phyloP scores from a whole-genome alignment of 176 grass and related monocot species.

The Thinopyrum elongatum region DNA sequence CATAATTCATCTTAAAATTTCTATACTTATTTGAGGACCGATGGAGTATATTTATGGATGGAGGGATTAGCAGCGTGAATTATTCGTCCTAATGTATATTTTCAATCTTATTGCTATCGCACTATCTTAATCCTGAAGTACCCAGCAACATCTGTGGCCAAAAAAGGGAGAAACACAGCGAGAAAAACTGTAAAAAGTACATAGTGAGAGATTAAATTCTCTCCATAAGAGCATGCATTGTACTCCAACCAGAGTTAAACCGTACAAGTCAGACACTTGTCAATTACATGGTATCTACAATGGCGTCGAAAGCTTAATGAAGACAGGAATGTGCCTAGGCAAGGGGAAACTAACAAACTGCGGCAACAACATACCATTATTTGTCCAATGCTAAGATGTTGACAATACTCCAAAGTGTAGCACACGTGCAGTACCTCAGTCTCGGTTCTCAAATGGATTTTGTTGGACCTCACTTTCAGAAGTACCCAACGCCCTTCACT shows the following conservation, averaged over 20 bases:
- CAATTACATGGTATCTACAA: slow-evolving; percentile 25
- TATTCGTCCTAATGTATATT: too few relatives aligned
- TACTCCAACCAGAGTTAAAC: not conserved
- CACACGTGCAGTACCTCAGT: not conserved
- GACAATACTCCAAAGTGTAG: not conserved
- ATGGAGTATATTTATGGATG: not conserved
- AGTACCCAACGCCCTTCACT: slow-evolving; percentile 58
- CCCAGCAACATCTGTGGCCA: not conserved
- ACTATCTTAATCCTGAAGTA: not conserved
- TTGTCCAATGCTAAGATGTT: not conserved
- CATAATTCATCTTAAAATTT: too few relatives aligned
- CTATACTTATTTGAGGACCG: too few relatives aligned
- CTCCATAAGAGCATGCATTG: not conserved
- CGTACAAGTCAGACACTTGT: not conserved
- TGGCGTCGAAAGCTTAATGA: not conserved
- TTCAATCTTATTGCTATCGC: not conserved
- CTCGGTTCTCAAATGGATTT: not conserved
- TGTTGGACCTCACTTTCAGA: slow-evolving; percentile 29
- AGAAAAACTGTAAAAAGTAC: not conserved
- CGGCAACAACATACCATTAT: not conserved
- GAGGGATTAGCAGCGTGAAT: not conserved
- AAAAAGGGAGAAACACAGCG: not conserved
- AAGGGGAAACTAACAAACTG: not conserved
- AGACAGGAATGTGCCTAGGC: not conserved
- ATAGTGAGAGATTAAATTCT: not conserved